Evolutionary conservation across 139 green algal genomes (phyloP), one percentile per base, ranked within the genome.

Genomic region (Marvania coccoides): DNA sequence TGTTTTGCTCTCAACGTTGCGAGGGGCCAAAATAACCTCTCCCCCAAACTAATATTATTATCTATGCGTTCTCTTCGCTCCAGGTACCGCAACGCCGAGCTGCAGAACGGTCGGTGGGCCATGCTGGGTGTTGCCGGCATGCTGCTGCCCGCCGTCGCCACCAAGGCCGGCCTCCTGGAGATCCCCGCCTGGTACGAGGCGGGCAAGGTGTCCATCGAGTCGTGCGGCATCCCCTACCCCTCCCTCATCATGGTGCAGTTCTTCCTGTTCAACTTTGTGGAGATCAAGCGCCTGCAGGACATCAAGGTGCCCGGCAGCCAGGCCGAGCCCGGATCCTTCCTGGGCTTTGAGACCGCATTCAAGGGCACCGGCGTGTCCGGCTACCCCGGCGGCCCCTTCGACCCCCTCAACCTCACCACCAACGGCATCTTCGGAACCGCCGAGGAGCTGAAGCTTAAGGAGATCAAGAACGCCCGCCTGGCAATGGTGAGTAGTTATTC

Each of bases 41-140:
- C 39, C 5, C 33, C 23, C 39, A 14, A 9, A 6, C 47, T 26
- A 8, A 34, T 37, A 19, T 28, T 51, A 51, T 51, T 19, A 51
- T 19, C 42, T 51, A 51, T n/a, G n/a, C 42, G 19, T 51, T 38
- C 13, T 6, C 45, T 37, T 70, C 0, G 7, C 3, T 80, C 55
- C 74, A 88, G 86, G 83, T 94, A 91, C 65, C 58, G 74, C 61
- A 83, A 96, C 66, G 78, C 91, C 55, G 91, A 97, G 85, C 76
- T 97, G 54, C 64, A 95, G 33, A 87, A 97, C 80, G 64, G 72
- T 62, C 84, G 91, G 65, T 92, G 80, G 59, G 91, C 91, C 48
- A 96, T 97, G 91, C 65, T 81, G 19, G 91, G 66, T 47, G 89
- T 92, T 15, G 90, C 90, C 38, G 91, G 91, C 54, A 95, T 95